Percentiles rank a stretch among this genome's conserved stretches.
phyloP scores from a whole-genome alignment of 2,329 filamentous ascomycete species.

The Colletotrichum sp. region DNA sequence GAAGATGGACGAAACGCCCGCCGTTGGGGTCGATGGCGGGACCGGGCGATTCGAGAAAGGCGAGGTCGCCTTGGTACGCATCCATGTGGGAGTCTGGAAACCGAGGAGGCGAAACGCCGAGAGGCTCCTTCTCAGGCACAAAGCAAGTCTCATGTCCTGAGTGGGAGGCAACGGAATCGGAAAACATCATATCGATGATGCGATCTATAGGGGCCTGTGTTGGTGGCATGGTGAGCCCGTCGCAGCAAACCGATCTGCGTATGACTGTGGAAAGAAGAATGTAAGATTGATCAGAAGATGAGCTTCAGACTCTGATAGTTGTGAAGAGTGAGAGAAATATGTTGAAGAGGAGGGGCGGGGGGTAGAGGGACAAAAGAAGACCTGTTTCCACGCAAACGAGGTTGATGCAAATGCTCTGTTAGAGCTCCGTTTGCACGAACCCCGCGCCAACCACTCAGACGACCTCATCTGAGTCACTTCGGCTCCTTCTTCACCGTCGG shows the following conservation, averaged over 20 bases:
- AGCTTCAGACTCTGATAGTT: background rate
- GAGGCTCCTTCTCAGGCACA: accelerated
- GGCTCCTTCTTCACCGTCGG: background rate
- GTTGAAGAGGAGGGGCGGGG: background rate
- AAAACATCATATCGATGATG: background rate
- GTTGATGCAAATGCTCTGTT: accelerated
- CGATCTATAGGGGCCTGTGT: background rate
- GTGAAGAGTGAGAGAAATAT: background rate
- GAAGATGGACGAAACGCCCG: background rate
- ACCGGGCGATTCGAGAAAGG: background rate
- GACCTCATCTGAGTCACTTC: background rate
- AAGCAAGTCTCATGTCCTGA: background rate
- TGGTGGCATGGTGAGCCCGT: background rate
- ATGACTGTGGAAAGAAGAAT: background rate
- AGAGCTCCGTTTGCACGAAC: background rate
- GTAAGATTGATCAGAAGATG: background rate
- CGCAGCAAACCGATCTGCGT: background rate
- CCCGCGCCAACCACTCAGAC: background rate
- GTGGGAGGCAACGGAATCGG: accelerated
- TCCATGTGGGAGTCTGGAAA: background rate
- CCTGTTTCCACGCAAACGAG: background rate
- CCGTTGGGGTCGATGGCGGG: background rate
- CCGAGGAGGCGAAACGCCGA: too few relatives aligned
- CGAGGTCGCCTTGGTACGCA: background rate
- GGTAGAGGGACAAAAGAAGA: background rate